Evolutionary conservation across 441 rosid species (phyloP), one percentile per base, ranked within the genome.

Genomic region (Flueggea neowawraea): DNA sequence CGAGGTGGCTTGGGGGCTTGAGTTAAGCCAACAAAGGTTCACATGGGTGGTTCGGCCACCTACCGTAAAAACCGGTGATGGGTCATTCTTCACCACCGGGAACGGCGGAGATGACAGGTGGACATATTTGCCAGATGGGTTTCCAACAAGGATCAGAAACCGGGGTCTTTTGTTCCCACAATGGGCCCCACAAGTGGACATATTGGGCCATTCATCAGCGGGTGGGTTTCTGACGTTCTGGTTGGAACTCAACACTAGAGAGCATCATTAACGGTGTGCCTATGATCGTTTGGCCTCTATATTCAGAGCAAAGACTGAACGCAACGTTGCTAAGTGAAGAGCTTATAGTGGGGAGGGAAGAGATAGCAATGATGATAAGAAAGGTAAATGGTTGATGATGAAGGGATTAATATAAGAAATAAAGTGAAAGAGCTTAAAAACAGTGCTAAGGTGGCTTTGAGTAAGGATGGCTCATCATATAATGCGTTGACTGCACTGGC

Each of bases 1-100:
- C 6, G 90, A 85, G 52, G 49, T 88, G n/a, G 86, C 91, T 2
- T 80, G 79, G 80, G 92, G 87, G 0, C 63, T 87, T 39, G 87
- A 83, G 57, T 58, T 69, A 56, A 82, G 91, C 69, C 54, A 60
- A 36, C 89, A 83, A 39, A 75, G 90, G 22, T 89, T 86, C 41
- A 62, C 86, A 5, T 89, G 93, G 89, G 83, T 80, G 65, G 74
- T 70, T 17, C 80, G 78, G 1, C 62, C 69, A 0, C 87, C 87
- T 0, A 0, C 54, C 3, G 63, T 45, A 1, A 12, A 43, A 7
- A 53, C 33, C 3, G 39, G 58, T 28, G 53, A 16, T 4, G 77
- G 43, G 1, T 45, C 73, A 0, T 75, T 10, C 63, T 69, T 75
- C 62, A 67, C 39, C 0, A 4, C 17, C 5, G 58, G 36, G 0